Evolutionary conservation across 2,329 filamentous ascomycete genomes (phyloP).

Genomic region (Calonectria multiphialidica): DNA sequence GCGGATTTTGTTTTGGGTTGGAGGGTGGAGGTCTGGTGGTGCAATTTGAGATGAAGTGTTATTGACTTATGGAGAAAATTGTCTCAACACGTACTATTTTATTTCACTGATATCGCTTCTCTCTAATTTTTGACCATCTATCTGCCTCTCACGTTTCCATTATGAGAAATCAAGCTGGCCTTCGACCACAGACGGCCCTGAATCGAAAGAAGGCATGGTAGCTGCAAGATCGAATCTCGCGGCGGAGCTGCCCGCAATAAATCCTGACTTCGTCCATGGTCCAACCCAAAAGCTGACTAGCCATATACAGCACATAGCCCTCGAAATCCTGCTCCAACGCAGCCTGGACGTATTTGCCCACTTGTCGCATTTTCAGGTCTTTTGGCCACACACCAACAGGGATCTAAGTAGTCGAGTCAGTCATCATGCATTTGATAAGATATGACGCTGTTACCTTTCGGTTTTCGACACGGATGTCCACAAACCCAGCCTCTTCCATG

Average conservation of each 20-base stretch:
- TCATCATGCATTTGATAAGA: no score
- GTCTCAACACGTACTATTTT: no score
- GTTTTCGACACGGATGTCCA: conserved; percentile 32
- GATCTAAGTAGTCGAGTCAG: neutral
- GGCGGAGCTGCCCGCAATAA: conserved; percentile 25
- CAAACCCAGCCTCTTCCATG: conserved; percentile 39
- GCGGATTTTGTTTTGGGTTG: no score
- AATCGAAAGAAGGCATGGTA: conserved; percentile 21
- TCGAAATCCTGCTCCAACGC: conserved; percentile 30
- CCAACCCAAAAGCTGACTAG: conserved; percentile 22
- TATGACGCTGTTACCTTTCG: no score
- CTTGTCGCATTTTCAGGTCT: conserved; percentile 15
- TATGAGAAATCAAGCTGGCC: neutral
- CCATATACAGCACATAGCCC: conserved; percentile 28
- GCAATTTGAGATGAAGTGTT: no score
- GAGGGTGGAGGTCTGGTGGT: no score
- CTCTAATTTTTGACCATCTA: no score
- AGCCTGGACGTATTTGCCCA: conserved; percentile 22
- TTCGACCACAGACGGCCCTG: conserved; percentile 10
- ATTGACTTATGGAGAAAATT: no score
- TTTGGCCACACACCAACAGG: conserved; percentile 26
- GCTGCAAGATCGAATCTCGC: conserved; percentile 22
- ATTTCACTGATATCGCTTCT: no score
- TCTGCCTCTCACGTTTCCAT: no score
- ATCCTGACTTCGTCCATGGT: conserved; percentile 20